These are phyloP conservation scores for Neotropicomus parvogracilis DNA, from an alignment of 1,284 basidiomycete species.

Conservation along the genomic window DNA sequence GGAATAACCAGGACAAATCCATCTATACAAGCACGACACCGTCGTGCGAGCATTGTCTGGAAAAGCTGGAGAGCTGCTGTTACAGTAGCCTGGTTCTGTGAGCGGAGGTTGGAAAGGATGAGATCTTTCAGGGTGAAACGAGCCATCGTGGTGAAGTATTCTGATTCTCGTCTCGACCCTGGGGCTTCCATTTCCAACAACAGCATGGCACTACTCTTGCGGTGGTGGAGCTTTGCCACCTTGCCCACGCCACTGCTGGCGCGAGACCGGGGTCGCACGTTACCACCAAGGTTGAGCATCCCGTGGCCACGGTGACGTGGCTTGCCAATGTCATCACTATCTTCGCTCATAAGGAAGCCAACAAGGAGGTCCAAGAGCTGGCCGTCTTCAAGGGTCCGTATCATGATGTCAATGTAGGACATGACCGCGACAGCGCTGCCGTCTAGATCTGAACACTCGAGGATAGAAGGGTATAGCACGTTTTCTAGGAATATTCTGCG, in stretches of 20 bases:
- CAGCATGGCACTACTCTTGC: conserved; percentile 83
- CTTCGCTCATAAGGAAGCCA: conserved; percentile 78
- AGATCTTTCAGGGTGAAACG: conserved; percentile 90
- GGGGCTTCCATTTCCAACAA: conserved; percentile 81
- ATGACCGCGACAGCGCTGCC: conserved; percentile 95
- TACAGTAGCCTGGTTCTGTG: conserved; percentile 57
- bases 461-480: conserved; percentile 87
- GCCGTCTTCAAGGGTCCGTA: conserved; percentile 72
- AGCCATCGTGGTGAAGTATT: conserved; percentile 82
- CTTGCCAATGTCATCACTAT: conserved; percentile 61
- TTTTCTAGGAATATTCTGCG: conserved; percentile 89
- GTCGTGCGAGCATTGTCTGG: conserved; percentile 67
- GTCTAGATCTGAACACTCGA: conserved; percentile 90
- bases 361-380: conserved; percentile 70
- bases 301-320: conserved; percentile 42
- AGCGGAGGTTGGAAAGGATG: conserved; percentile 73
- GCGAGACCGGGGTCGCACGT: conserved; percentile 36
- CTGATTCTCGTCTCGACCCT: conserved; percentile 59
- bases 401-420: conserved; percentile 91
- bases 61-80: conserved; percentile 79
- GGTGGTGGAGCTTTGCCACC: conserved; percentile 48
- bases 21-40: conserved; percentile 65
- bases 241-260: conserved; percentile 34
- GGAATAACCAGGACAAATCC: conserved; percentile 65
- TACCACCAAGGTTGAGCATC: conserved; percentile 45